These are phyloP conservation scores for Rhodotorula diobovata DNA, from an alignment of 768 basidiomycete genomes.

Conservation along the genomic window DNA sequence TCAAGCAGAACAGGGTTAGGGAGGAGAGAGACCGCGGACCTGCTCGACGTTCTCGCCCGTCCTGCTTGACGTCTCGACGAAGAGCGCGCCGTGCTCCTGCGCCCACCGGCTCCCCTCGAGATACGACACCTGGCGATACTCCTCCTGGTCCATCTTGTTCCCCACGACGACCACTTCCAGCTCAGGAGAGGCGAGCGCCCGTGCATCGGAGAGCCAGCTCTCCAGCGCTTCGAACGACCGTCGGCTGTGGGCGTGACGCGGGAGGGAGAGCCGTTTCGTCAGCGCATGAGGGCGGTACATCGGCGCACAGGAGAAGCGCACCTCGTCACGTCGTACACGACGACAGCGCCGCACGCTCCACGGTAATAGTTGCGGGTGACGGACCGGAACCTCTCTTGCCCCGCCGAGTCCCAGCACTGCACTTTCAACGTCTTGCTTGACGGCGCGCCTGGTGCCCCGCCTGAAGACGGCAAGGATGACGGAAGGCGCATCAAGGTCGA, in stretches of 20 bases:
- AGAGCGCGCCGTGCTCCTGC: constrained; percentile 88
- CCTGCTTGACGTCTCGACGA: constrained; percentile 86
- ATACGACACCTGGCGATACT: constrained; percentile 89
- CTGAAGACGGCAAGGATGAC: constrained; percentile 11
- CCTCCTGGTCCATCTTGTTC: constrained; percentile 91
- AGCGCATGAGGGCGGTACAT: background rate
- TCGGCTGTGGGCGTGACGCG: constrained; percentile 50
- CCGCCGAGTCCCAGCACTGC: constrained; percentile 97
- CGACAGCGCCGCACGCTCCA: constrained; percentile 58
- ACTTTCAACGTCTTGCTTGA: constrained; percentile 56
- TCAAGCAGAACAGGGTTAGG: background rate
- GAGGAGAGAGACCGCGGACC: constrained; percentile 3
- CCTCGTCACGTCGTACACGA: constrained; percentile 52
- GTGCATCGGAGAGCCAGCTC: constrained; percentile 87
- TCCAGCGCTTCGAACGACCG: constrained; percentile 76
- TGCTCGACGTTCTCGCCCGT: constrained; percentile 83
- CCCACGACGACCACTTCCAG: constrained; percentile 56
- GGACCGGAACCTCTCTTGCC: constrained; percentile 46
- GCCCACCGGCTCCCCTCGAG: constrained; percentile 93
- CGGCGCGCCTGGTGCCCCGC: background rate
- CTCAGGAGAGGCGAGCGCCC: constrained; percentile 86
- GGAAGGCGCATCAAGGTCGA: constrained; percentile 84
- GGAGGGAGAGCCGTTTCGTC: background rate
- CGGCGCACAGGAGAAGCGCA: constrained; percentile 38
- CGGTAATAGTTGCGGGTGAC: constrained; percentile 65